A percentile compares a stretch with the other conserved stretches of the same genome.
Conservation (phyloP, 192 early-diverging fungal genomes). For the Thamnidium elegans region DNA sequence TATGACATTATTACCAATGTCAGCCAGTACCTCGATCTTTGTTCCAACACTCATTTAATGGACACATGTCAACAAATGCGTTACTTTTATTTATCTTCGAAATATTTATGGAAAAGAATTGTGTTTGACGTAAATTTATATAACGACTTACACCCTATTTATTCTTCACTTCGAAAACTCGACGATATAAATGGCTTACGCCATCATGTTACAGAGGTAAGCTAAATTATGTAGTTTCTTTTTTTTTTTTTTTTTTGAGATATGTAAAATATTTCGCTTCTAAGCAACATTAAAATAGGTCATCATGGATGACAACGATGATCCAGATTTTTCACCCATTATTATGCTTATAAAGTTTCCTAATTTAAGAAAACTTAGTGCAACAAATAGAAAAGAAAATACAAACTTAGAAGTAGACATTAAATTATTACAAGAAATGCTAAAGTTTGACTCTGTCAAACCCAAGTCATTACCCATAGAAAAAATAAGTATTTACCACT, state of each 20-base stretch:
- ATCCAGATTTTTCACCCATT: conserved; percentile 43
- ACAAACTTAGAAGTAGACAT: conserved; percentile 42
- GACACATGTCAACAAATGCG: conserved; percentile 46
- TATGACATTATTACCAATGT: conserved; percentile 41
- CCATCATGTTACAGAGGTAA: conserved; percentile 41
- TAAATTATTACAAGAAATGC: conserved; percentile 40
- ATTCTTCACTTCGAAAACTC: conserved; percentile 47
- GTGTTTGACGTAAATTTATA: conserved; percentile 36
- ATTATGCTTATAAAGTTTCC: conserved; percentile 56
- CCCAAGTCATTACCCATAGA: conserved; percentile 32
- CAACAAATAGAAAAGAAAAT: conserved; percentile 39
- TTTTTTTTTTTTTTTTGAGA: too few species aligned
- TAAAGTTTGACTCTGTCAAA: conserved; percentile 32
- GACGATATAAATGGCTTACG: conserved; percentile 39
- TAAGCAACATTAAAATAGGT: conserved; percentile 25
- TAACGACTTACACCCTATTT: conserved; percentile 36
- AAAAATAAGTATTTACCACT: conserved; percentile 41
- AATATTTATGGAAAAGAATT: conserved; percentile 38
- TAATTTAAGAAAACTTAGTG: conserved; percentile 34
- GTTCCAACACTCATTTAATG: conserved; percentile 40
- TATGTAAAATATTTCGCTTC: too few species aligned
- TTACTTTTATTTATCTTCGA: conserved; percentile 40
- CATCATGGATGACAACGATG: conserved; percentile 48
- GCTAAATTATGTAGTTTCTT: not conserved
- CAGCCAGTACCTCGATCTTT: conserved; percentile 41